Evolutionary conservation across 2,329 filamentous ascomycete genomes (phyloP).

Genomic region (Sarocladium oryzae): DNA sequence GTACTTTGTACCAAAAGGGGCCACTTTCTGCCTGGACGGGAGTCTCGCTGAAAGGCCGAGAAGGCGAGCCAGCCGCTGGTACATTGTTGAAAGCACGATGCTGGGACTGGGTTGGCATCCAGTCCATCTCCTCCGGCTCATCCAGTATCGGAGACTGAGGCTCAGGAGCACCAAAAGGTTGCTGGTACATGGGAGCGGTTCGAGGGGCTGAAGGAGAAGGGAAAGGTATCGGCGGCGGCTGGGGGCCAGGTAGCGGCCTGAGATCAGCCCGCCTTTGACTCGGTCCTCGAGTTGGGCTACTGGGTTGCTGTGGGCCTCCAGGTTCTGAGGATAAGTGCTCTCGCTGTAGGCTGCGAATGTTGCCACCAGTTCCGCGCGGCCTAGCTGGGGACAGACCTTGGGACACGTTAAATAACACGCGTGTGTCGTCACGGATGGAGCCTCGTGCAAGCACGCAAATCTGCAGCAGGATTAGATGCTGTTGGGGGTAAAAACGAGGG

Average conservation of each 20-base stretch:
- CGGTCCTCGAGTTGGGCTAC: not conserved
- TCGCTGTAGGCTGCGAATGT: not conserved
- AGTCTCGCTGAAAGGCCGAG: conserved; percentile 35
- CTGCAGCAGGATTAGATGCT: conserved; percentile 29
- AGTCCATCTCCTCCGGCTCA: conserved; percentile 63
- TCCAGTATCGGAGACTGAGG: not conserved
- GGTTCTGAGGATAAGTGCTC: not conserved
- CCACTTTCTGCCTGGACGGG: conserved; percentile 36
- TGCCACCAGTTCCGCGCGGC: not conserved
- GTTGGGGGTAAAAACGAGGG: not conserved
- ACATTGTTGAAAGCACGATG: conserved; percentile 48
- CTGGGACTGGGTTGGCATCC: conserved; percentile 55
- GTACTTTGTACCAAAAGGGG: conserved; percentile 65
- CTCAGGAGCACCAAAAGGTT: not conserved
- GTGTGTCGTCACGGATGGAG: conserved; percentile 50
- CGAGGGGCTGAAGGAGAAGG: not conserved
- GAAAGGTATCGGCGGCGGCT: not conserved
- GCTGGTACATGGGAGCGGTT: not conserved
- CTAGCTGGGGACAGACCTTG: conserved; percentile 13
- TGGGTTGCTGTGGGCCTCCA: not conserved
- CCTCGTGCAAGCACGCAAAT: conserved; percentile 37
- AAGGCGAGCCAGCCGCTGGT: conserved; percentile 32
- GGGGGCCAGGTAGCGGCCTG: not conserved
- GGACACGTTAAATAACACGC: conserved; percentile 41
- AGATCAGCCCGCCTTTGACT: not conserved